Evolutionary conservation across 2,329 filamentous ascomycete genomes (phyloP).

Genomic region (Colletotrichum lupini): DNA sequence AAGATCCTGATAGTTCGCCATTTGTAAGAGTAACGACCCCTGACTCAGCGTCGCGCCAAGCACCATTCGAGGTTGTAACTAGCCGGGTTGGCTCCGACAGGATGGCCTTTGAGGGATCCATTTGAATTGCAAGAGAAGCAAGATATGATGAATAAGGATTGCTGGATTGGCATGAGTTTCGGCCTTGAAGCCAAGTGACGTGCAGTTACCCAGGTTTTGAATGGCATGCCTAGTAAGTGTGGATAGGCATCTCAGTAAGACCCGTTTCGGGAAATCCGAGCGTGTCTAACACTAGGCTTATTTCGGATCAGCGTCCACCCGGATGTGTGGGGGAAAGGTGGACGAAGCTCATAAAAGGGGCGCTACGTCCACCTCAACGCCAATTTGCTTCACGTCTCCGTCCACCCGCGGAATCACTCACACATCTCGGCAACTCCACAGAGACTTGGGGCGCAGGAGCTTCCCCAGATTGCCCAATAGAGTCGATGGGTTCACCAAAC

Average conservation of each 20-base stretch:
- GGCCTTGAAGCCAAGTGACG: too few relatives aligned
- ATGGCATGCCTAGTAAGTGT: too few relatives aligned
- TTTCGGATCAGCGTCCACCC: background rate
- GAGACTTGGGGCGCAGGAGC: background rate
- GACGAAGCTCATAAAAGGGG: constrained; percentile 14
- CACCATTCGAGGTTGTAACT: background rate
- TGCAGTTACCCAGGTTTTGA: too few relatives aligned
- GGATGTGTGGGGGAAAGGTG: background rate
- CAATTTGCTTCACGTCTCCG: background rate
- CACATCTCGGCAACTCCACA: background rate
- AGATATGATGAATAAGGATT: background rate
- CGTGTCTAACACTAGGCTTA: background rate
- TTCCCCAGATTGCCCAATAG: background rate
- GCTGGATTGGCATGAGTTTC: too few relatives aligned
- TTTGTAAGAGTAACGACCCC: background rate
- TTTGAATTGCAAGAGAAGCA: background rate
- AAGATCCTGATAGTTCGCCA: background rate
- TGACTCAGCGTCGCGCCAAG: background rate
- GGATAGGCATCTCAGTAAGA: background rate
- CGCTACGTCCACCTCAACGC: background rate
- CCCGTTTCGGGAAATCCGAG: constrained; percentile 3
- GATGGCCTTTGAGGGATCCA: background rate
- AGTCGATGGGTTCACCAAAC: background rate
- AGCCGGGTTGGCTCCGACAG: background rate
- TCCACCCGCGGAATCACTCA: background rate